These are phyloP conservation scores for Macrotyloma uniflorum DNA, from an alignment of 306 rosid species.

Conservation along the genomic window DNA sequence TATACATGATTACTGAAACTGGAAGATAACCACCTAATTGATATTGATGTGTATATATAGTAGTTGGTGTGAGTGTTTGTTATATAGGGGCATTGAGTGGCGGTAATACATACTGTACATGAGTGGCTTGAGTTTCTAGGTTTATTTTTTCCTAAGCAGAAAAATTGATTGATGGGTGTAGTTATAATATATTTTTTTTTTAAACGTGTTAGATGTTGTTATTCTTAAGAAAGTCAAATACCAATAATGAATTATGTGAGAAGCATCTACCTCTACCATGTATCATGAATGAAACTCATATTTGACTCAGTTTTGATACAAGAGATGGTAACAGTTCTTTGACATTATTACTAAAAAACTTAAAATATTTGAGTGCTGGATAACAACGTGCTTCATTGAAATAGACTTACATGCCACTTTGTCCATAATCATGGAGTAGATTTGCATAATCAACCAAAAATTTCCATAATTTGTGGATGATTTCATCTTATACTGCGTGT, in stretches of 20 bases:
- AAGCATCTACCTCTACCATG: not conserved
- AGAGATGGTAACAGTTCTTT: not conserved
- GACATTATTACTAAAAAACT: not conserved
- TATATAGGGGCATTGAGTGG: constrained; percentile 43
- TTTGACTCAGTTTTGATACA: constrained; percentile 5
- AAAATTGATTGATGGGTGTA: constrained; percentile 30
- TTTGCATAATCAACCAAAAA: constrained; percentile 9
- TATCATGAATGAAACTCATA: constrained; percentile 6
- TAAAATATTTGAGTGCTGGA: not conserved
- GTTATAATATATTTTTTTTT: not conserved
- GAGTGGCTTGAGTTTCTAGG: constrained; percentile 45
- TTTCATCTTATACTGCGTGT: not conserved
- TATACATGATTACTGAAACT: constrained; percentile 38
- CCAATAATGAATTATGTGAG: constrained; percentile 1
- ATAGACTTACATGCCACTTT: not conserved
- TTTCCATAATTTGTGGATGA: not conserved
- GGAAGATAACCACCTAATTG: constrained; percentile 45
- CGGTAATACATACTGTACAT: constrained; percentile 46
- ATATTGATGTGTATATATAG: constrained; percentile 36
- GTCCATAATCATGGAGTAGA: not conserved
- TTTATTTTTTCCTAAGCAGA: constrained; percentile 30
- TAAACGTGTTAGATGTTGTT: not conserved
- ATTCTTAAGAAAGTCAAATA: constrained; percentile 14
- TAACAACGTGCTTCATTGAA: not conserved
- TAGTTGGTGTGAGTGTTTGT: constrained; percentile 44